These are phyloP conservation scores for Chytriomyces hyalinus DNA, from an alignment of 192 early-diverging fungal genomes.

Conservation along the genomic window DNA sequence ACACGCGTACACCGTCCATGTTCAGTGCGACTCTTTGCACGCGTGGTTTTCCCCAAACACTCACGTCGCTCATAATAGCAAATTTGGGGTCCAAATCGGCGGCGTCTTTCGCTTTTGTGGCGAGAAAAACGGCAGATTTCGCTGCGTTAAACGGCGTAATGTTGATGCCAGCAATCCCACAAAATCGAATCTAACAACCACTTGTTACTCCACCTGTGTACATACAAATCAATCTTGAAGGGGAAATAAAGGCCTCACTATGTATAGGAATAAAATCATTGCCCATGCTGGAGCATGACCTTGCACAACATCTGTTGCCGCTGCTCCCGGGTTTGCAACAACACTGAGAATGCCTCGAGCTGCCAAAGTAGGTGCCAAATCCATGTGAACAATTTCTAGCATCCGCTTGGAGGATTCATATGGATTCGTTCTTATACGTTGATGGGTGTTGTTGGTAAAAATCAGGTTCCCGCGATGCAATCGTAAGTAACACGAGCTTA, in stretches of 20 bases:
- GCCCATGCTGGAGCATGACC: slow-evolving; percentile 27
- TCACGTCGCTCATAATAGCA: slow-evolving; percentile 39
- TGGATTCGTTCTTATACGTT: slow-evolving; percentile 36
- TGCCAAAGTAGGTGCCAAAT: slow-evolving; percentile 27
- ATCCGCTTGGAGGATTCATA: slow-evolving; percentile 60
- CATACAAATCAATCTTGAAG: not conserved
- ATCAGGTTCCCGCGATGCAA: slow-evolving; percentile 1
- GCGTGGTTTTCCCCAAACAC: slow-evolving; percentile 18
- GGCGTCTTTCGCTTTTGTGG: slow-evolving; percentile 15
- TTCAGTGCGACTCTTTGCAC: not conserved
- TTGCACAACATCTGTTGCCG: slow-evolving; percentile 37
- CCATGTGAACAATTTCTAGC: slow-evolving; percentile 48
- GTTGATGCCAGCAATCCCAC: slow-evolving; percentile 47
- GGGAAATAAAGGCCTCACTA: slow-evolving; percentile 13
- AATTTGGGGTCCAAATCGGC: slow-evolving; percentile 21
- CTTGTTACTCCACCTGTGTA: not conserved
- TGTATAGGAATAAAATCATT: slow-evolving; percentile 20
- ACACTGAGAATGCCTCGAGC: slow-evolving; percentile 37
- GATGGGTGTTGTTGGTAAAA: not conserved
- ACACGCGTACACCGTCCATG: slow-evolving; percentile 1
- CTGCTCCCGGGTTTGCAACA: slow-evolving; percentile 54
- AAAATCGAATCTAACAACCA: slow-evolving; percentile 47
- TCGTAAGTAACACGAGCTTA: not conserved
- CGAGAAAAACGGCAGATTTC: slow-evolving; percentile 41
- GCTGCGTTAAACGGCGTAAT: slow-evolving; percentile 49